Evolutionary conservation across 106 monocot genomes (phyloP), one percentile per base, ranked within the genome.

Genomic region (Allium fistulosum): DNA sequence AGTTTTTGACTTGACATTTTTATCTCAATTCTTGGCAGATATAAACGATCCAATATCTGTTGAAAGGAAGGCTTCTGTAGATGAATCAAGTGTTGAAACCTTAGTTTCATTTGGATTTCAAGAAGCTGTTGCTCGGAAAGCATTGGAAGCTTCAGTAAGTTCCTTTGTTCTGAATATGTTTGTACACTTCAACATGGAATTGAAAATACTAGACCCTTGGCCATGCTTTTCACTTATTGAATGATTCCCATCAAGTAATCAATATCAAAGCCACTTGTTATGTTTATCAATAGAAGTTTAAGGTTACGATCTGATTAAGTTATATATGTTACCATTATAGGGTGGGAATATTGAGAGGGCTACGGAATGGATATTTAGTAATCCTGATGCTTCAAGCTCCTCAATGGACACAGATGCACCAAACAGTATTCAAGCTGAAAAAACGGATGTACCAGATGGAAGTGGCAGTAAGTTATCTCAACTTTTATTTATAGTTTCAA

Each of bases 311-410:
- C 37, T 37, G 0, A 37, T 37, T 2, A 37, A 1, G 37, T 5
- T 74, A 56, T 65, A 49, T 65, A 65, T 63, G 11, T 26, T 12
- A 26, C 49, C 70, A 63, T 65, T 47, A 50, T 66, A 97, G 96
- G 92, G 84, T 65, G 96, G 96, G 58, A 84, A 82, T 60, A 81
- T 97, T 52, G 96, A 92, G 72, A 84, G 75, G 64, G 96, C 96
- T 47, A 89, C 92, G 17, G 96, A 97, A 56, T 97, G 96, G 96
- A 97, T 97, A 82, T 92, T 97, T 75, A 97, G 71, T 74, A 71
- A 92, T 61, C 92, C 92, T 9, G 82, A 88, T 76, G 82, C 68
- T 63, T 87, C 87, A 9, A 73, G 47, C 62, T 71, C 82, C 58
- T 71, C 82, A 13, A 59, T 72, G 62, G 84, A 82, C 53, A 72